A percentile compares a stretch with the other conserved stretches of the same genome.
These are phyloP conservation scores for Saxophila tyrrhenica DNA, from an alignment of 495 filamentous ascomycete species.

Conservation along the genomic window DNA sequence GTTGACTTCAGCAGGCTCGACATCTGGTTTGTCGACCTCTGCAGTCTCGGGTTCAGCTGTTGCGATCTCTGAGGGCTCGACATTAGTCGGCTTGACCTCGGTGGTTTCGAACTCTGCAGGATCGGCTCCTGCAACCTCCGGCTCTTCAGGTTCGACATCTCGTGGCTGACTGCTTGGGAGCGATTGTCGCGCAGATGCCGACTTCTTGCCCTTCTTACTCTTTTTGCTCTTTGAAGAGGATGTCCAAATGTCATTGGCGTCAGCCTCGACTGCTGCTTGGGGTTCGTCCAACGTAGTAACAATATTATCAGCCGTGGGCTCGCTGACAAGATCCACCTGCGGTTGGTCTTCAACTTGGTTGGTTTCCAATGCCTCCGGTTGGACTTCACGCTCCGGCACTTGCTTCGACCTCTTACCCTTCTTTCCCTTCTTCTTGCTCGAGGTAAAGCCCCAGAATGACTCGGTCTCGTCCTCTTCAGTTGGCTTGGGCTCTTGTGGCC, in stretches of 20 bases:
- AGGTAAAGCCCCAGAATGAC: background rate
- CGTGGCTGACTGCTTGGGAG: too few relatives aligned
- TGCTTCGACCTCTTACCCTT: constrained; percentile 15
- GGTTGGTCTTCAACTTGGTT: background rate
- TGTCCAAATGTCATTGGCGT: background rate
- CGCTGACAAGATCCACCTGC: background rate
- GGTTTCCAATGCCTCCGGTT: background rate
- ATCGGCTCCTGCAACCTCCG: too few relatives aligned
- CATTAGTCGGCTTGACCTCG: too few relatives aligned
- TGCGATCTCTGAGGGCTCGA: too few relatives aligned
- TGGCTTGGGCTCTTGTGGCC: background rate
- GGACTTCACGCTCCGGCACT: background rate
- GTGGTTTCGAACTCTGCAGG: too few relatives aligned
- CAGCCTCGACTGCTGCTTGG: background rate
- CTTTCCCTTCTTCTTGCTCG: constrained; percentile 18
- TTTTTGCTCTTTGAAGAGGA: constrained; percentile 5
- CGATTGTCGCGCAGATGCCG: constrained; percentile 9
- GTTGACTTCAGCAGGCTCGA: too few relatives aligned
- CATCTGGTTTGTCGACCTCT: too few relatives aligned
- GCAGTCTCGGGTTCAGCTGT: too few relatives aligned
- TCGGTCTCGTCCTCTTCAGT: background rate
- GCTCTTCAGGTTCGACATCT: too few relatives aligned
- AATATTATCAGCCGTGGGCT: background rate
- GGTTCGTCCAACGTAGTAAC: background rate
- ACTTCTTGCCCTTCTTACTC: constrained; percentile 8